A percentile compares a stretch with the other conserved stretches of the same genome.
These are phyloP conservation scores for Malbranchea cinnamomea DNA, from an alignment of 2,329 filamentous ascomycete genomes.

Conservation along the genomic window DNA sequence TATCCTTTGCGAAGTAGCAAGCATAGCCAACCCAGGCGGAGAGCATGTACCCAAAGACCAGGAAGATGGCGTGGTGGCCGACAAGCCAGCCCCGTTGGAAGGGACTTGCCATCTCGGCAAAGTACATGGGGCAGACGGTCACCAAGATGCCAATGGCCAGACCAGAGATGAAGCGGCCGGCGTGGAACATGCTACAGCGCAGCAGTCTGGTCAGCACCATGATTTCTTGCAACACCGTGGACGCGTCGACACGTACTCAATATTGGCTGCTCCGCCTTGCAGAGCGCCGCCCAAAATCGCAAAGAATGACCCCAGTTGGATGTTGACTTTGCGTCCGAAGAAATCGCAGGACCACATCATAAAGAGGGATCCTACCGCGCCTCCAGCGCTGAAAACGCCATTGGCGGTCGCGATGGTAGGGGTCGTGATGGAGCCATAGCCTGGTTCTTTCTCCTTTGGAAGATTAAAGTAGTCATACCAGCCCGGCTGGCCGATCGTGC, in stretches of 20 bases:
- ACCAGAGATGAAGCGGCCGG: slow-evolving; percentile 29
- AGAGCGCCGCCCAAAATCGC: slow-evolving; percentile 33
- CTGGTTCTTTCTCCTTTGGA: slow-evolving; percentile 27
- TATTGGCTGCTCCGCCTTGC: slow-evolving; percentile 31
- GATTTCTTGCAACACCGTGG: too few species aligned
- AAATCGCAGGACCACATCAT: slow-evolving; percentile 36
- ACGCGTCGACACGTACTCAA: slow-evolving; percentile 22
- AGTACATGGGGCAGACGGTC: slow-evolving; percentile 32
- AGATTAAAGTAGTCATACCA: slow-evolving; percentile 38
- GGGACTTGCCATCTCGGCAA: slow-evolving; percentile 29
- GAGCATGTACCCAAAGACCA: slow-evolving; percentile 34
- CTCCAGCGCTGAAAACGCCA: slow-evolving; percentile 35
- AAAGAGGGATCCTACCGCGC: slow-evolving; percentile 32
- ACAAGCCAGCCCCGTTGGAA: slow-evolving; percentile 31
- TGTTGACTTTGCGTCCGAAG: slow-evolving; percentile 31
- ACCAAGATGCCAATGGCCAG: slow-evolving; percentile 29
- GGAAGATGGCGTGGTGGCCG: slow-evolving; percentile 32
- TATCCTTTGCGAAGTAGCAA: slow-evolving; percentile 27
- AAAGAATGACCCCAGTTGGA: slow-evolving; percentile 32
- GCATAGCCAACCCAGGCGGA: slow-evolving; percentile 31
- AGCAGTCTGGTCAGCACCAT: too few species aligned
- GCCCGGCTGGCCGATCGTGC: slow-evolving; percentile 38
- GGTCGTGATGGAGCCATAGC: slow-evolving; percentile 33
- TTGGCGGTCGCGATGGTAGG: slow-evolving; percentile 35
- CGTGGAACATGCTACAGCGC: slow-evolving; percentile 28